Conservation (phyloP, 345 rosid species). For the Arabidopsis arenosa region DNA sequence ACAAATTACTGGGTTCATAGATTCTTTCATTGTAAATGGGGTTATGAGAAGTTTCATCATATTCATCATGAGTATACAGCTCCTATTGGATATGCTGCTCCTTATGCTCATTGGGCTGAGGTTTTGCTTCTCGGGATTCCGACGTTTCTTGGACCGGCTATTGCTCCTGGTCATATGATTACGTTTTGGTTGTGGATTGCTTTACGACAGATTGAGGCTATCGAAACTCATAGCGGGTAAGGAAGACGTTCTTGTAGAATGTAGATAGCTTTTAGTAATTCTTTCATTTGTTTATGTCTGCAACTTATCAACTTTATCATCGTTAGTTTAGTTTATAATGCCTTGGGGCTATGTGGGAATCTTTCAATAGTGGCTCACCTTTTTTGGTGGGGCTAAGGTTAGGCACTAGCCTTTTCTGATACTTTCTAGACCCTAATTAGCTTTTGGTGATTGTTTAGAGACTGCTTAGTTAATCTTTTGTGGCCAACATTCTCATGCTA, state of each 20-base stretch:
- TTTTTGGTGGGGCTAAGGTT: conserved; percentile 26
- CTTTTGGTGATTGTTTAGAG: conserved; percentile 19
- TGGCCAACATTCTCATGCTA: neutral
- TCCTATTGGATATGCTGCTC: conserved; percentile 76
- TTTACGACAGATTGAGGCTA: conserved; percentile 82
- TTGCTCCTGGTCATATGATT: conserved; percentile 83
- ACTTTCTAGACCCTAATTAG: conserved; percentile 19
- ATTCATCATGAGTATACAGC: conserved; percentile 84
- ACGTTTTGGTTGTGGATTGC: conserved; percentile 87
- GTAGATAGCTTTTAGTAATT: too few species aligned
- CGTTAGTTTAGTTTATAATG: neutral
- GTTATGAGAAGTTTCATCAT: conserved; percentile 72
- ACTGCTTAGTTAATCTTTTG: conserved; percentile 12
- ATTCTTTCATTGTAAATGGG: conserved; percentile 78
- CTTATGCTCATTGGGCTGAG: conserved; percentile 89
- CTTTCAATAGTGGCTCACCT: conserved; percentile 22
- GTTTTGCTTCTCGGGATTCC: conserved; percentile 78
- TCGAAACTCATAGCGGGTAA: conserved; percentile 88
- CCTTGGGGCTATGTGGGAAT: neutral
- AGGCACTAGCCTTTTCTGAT: conserved; percentile 32
- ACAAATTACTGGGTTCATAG: conserved; percentile 86
- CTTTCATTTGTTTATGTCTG: neutral
- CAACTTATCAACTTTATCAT: neutral
- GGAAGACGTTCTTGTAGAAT: conserved; percentile 1
- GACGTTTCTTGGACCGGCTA: conserved; percentile 78